Evolutionary conservation across 106 monocot genomes (phyloP).

Genomic region (Ottelia alismoides): DNA sequence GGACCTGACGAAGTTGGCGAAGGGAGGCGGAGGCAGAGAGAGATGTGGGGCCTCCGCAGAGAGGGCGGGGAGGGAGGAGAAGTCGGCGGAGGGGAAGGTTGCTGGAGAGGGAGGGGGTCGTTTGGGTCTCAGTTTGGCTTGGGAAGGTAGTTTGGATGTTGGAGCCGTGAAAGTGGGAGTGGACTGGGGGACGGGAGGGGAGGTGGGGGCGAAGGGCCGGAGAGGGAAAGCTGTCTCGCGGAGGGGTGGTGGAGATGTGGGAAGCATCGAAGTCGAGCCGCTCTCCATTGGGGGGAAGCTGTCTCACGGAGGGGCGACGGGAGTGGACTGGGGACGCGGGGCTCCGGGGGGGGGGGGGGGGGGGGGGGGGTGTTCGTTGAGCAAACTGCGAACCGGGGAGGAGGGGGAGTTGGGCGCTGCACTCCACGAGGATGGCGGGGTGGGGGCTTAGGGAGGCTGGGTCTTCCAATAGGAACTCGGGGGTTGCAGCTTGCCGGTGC

Average conservation of each 20-base stretch:
- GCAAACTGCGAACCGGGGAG: no score
- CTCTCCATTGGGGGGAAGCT: conserved; percentile 6
- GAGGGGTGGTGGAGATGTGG: conserved; percentile 40
- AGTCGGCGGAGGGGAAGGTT: no score
- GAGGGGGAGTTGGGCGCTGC: no score
- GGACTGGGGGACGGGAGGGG: conserved; percentile 12
- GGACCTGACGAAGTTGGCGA: conserved; percentile 46
- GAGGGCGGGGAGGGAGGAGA: conserved; percentile 27
- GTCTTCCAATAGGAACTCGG: no score
- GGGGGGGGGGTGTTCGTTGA: no score
- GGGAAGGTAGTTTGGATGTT: conserved; percentile 20
- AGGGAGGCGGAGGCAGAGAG: conserved; percentile 25
- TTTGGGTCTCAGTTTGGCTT: conserved; percentile 10
- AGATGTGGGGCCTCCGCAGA: conserved; percentile 17
- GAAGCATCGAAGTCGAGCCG: conserved; percentile 66
- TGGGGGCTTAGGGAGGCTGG: no score
- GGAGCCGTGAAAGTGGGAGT: conserved; percentile 14
- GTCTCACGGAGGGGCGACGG: no score
- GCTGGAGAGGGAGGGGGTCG: background rate
- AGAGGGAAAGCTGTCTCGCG: background rate
- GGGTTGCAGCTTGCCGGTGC: no score
- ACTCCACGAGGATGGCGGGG: no score
- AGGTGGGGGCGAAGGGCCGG: conserved; percentile 1
- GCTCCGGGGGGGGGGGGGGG: no score
- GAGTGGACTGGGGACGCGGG: no score